Evolutionary conservation across 2,329 filamentous ascomycete species (phyloP), one percentile per base, ranked within the genome.

Genomic region (Aspergillus fumigatiaffinis): DNA sequence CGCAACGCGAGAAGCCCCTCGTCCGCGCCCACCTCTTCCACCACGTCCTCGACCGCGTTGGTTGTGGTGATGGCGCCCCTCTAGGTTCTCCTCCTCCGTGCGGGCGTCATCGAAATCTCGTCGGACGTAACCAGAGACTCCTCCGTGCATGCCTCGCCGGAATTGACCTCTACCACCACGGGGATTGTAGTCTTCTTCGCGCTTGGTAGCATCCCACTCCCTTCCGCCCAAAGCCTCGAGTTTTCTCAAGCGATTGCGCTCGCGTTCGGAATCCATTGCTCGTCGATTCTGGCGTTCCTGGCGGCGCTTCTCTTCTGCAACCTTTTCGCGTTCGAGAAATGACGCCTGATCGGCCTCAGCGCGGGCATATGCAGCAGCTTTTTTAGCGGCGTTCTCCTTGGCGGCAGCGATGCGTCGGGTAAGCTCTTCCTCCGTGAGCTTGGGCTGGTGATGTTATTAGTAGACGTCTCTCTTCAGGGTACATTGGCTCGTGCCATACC

Each of bases 311-410:
- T 81, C 77, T 23, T 80, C 80, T 0, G 84, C 81, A 9, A 84
- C 73, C 35, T 82, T 81, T 66, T 89, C 86, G n/a, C 85, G 80
- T 56, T 85, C 80, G 46, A 85, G 79, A 68, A 87, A 88, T 0
- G 81, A 82, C 3, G 84, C 85, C 54, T 83, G 80, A 62, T 89
- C 87, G n/a, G 84, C 85, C 74, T 88, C 84, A n/a, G 85, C 85
- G 26, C 85, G 80, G 1, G 82, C 83, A 66, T 89, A 85, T 0
- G 84, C 84, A 8, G 83, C 84, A 8, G 80, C 79, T 14, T 84
- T 78, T 51, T 82, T 79, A 5, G 81, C 82, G 53, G 87, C 87
- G 56, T 86, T 83, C 62, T 86, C 79, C 60, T 81, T 80, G 64
- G 87, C 87, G 38, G 79, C 78, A 7, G 82, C 84, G 58, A 89